Percentiles rank a stretch among this genome's conserved stretches.
phyloP scores from a whole-genome alignment of 2,329 filamentous ascomycete species.

The Gnomoniopsis sp. region DNA sequence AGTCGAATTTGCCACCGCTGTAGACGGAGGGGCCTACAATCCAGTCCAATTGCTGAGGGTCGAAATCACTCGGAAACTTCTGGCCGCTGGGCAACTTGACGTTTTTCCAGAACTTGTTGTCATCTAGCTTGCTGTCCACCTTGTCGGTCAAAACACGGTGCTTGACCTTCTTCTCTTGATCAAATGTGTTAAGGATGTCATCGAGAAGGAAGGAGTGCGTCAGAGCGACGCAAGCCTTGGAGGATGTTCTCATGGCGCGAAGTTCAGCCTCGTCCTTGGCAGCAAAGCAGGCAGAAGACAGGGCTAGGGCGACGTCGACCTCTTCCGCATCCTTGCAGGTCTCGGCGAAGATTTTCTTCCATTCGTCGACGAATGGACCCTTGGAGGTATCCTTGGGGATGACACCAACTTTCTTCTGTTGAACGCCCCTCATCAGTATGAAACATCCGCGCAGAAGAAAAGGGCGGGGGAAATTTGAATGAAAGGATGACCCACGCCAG shows the following conservation, averaged over 20 bases:
- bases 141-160: slow-evolving; percentile 83
- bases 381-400: slow-evolving; percentile 79
- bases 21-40: slow-evolving; percentile 86
- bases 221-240: slow-evolving; percentile 87
- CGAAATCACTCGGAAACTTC: slow-evolving; percentile 84
- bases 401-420: slow-evolving; percentile 82
- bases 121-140: slow-evolving; percentile 87
- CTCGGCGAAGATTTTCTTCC: slow-evolving; percentile 78
- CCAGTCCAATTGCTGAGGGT: slow-evolving; percentile 89
- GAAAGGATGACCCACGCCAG: slow-evolving; percentile 62
- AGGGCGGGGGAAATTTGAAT: not conserved
- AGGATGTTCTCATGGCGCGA: slow-evolving; percentile 89
- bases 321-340: slow-evolving; percentile 84
- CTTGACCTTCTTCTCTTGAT: slow-evolving; percentile 95
- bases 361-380: slow-evolving; percentile 92
- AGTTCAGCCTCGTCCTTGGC: slow-evolving; percentile 95
- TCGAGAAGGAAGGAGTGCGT: slow-evolving; percentile 98
- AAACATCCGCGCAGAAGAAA: not conserved
- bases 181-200: slow-evolving; percentile 94
- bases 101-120: slow-evolving; percentile 88
- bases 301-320: slow-evolving; percentile 76
- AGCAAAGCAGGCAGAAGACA: slow-evolving; percentile 81
- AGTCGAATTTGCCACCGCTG: slow-evolving; percentile 92
- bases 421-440: not conserved
- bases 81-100: slow-evolving; percentile 65